Percentiles rank a stretch among this genome's conserved stretches.
Evolutionary conservation across 345 rosid species (phyloP).

Genomic region (Citrus maxima): DNA sequence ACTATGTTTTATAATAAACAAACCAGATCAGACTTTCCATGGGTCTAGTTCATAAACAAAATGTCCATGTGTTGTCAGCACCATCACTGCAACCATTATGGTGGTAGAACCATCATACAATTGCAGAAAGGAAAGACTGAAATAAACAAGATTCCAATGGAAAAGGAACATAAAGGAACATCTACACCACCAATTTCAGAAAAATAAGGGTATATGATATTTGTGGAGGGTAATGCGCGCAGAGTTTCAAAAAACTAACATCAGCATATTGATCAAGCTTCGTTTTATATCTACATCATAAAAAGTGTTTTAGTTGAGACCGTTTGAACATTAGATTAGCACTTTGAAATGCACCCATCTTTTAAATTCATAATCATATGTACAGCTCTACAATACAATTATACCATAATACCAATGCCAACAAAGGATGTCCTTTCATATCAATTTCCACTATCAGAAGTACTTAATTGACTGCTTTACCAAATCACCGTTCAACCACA

Average conservation of each 20-base stretch:
- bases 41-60: background rate
- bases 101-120: background rate
- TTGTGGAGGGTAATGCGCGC: no score
- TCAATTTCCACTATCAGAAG: background rate
- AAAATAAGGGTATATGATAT: background rate
- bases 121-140: background rate
- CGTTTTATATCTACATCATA: background rate
- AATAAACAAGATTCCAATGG: background rate
- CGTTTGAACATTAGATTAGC: background rate
- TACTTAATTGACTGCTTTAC: background rate
- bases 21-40: background rate
- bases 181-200: background rate
- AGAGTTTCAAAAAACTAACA: background rate
- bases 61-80: background rate
- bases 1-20: background rate
- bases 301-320: background rate
- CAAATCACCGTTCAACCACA: background rate
- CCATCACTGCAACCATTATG: background rate
- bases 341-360: background rate
- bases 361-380: background rate
- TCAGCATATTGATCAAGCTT: background rate
- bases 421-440: background rate
- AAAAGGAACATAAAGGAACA: background rate
- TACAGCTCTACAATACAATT: background rate
- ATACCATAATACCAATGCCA: background rate